Evolutionary conservation across 2,329 filamentous ascomycete genomes (phyloP), one percentile per base, ranked within the genome.

Genomic region (Colletotrichum falcatum): DNA sequence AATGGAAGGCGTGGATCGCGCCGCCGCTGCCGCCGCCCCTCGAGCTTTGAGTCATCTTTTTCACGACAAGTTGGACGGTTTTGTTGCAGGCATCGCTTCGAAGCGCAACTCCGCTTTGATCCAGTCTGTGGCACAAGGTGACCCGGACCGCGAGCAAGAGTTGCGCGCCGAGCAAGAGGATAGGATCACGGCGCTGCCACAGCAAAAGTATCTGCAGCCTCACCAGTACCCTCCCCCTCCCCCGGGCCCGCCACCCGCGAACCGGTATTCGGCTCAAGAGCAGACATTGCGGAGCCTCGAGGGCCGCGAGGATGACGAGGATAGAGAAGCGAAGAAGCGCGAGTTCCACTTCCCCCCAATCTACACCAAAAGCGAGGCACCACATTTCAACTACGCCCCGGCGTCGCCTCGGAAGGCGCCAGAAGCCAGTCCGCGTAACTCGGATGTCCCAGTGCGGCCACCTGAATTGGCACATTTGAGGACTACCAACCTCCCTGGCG

Each of bases 51-150:
- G 91, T 75, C 91, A 91, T 74, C 83, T 91, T 75, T 91, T 97
- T 75, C 93, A 97, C 78, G 94, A 97, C 80, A 94, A 92, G 79
- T 89, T 97, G 66, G 94, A 97, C 79, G 92, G 93, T 26, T 94
- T 95, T 66, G 93, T 97, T 48, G 92, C 95, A 35, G 93, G 92
- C 54, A 94, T 97, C 66, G 94, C 93, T 5, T 92, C 92, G 62
- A 96, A 97, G 79, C 90, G 94, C 65, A 94, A 94, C 83, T 97
- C 94, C 5, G 91, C 93, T 2, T 83, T 95, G 54, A 97, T 97
- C 72, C 88, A 90, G 73, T 91, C 94, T 69, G 94, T 95, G 82
- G 93, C 94, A 1, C 89, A 90, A 72, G 93, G 93, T 23, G 92
- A 97, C 73, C 84, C 87, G 1, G 92, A 94, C n/a, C 88, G 91